A percentile compares a stretch with the other conserved stretches of the same genome.
These are phyloP conservation scores for Stentor coeruleus DNA, from an alignment of 73 alveolate species.

Conservation along the genomic window DNA sequence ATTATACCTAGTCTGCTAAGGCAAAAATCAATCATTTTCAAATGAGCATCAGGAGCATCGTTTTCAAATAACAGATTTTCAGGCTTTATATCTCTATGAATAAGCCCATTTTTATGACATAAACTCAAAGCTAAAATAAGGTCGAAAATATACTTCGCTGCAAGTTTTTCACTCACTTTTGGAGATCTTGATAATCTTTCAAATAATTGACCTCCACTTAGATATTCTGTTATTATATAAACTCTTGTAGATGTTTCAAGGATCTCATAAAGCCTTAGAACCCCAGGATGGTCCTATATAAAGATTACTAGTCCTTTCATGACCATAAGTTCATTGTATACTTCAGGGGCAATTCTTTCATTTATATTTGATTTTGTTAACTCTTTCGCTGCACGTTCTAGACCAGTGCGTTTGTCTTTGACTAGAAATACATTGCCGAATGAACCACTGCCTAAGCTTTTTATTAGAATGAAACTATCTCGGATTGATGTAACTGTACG, in stretches of 20 bases:
- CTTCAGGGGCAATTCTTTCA: too few species aligned
- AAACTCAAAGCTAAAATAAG: slow-evolving; percentile 25
- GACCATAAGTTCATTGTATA: not conserved
- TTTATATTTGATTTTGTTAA: not conserved
- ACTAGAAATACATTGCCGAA: not conserved
- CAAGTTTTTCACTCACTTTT: slow-evolving; percentile 13
- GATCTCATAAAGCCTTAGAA: slow-evolving; percentile 67
- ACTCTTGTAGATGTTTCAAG: slow-evolving; percentile 55
- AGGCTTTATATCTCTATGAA: slow-evolving; percentile 48
- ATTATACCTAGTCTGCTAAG: not conserved
- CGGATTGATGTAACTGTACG: not conserved
- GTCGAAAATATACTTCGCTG: slow-evolving; percentile 23
- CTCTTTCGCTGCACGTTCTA: slow-evolving; percentile 17
- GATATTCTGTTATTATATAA: slow-evolving; percentile 62
- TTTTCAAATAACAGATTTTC: slow-evolving; percentile 33
- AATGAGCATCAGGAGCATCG: not conserved
- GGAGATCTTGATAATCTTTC: slow-evolving; percentile 29
- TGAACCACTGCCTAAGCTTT: not conserved
- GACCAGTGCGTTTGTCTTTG: not conserved
- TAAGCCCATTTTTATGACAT: slow-evolving; percentile 29
- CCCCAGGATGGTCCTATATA: slow-evolving; percentile 65
- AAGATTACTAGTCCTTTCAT: not conserved
- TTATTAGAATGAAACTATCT: not conserved
- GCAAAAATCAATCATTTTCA: not conserved
- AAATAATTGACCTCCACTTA: slow-evolving; percentile 70